Percentiles rank a stretch among this genome's conserved stretches.
phyloP scores from a whole-genome alignment of 768 basidiomycete species.

The Tubosaeta sp. region DNA sequence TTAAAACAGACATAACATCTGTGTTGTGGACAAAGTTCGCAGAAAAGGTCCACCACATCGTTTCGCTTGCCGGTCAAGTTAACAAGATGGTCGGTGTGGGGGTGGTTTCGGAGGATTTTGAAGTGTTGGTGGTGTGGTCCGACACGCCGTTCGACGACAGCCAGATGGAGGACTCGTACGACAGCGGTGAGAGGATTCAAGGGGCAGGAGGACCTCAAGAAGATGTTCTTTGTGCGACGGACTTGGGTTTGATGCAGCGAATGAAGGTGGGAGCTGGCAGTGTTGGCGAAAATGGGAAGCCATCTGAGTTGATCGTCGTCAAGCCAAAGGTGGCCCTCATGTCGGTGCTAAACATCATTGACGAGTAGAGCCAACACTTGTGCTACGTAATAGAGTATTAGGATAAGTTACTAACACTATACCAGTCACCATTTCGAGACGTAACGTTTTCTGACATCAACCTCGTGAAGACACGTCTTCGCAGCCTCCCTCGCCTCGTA shows the following conservation, averaged over 20 bases:
- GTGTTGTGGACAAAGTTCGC: slow-evolving; percentile 31
- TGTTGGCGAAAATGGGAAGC: neutral
- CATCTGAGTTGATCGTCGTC: slow-evolving; percentile 11
- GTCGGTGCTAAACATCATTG: slow-evolving; percentile 24
- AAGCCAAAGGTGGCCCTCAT: slow-evolving; percentile 34
- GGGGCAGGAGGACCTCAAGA: neutral
- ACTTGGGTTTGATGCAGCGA: slow-evolving; percentile 29
- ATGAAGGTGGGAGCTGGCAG: slow-evolving; percentile 8
- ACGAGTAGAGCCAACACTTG: neutral
- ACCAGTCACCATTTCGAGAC: too few relatives aligned
- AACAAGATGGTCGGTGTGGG: slow-evolving; percentile 31
- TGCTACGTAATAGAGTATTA: neutral
- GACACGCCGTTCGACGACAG: neutral
- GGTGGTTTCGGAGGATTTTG: slow-evolving; percentile 23
- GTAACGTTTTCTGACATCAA: too few relatives aligned
- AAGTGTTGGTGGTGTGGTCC: neutral
- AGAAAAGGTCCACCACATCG: slow-evolving; percentile 37
- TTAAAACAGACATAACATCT: slow-evolving; percentile 29
- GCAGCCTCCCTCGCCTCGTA: too few relatives aligned
- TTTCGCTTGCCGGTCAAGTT: slow-evolving; percentile 41
- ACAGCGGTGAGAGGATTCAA: slow-evolving; percentile 11
- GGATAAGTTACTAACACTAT: too few relatives aligned
- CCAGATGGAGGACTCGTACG: slow-evolving; percentile 13
- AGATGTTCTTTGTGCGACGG: slow-evolving; percentile 32
- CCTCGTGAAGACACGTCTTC: too few relatives aligned